Base-by-base conservation (phyloP, 2,329 filamentous ascomycete genomes). In the Pseudogymnoascus sp. region DNA sequence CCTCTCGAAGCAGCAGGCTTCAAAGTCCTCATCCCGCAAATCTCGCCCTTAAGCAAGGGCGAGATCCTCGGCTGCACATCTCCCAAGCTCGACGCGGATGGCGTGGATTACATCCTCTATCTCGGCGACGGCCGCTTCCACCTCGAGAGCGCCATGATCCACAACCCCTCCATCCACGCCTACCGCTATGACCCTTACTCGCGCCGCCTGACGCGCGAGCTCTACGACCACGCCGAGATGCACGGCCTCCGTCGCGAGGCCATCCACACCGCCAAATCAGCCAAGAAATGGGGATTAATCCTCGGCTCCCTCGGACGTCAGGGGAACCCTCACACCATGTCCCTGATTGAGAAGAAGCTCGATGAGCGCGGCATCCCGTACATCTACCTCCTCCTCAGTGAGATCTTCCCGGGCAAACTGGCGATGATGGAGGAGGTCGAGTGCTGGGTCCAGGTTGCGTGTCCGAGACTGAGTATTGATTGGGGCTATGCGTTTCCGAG, bases 41-140 rank as follows among this genome's bases (percentile, higher is more conserved):
- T 97, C 65, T 86, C 89, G 34, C 95, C 94, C 0, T 75, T 99
- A 4, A 96, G 90, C 63, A 96, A 94, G 71, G 94, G 94, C 59
- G 94, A 99, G 76, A 96, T 99, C 59, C 79, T 99, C 1, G 94
- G 94, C n/a, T 99, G 94, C 74, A 99, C 94, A 6, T 96, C 92
- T 0, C 94, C 94, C 0, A 81, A 82, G 20, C 78, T 93, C 2
- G 72, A 61, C n/a, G 69, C 78, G 12, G 81, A 82, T 54, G 76
- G 74, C 41, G 83, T 92, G 20, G 90, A 96, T 70, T 75, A 91
- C 65, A 87, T 97, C 50, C 78, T 97, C 1, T 97, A 97, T 72
- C 84, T 97, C 12, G 92, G 92, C 54, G 92, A 97, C 70, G 92
- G 92, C 11, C 84, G 92, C 62, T 97, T 97, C 78, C 94, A 99